A percentile compares a stretch with the other conserved stretches of the same genome.
phyloP scores from a whole-genome alignment of 805 yeast species.

The Lipomyces japonicus region DNA sequence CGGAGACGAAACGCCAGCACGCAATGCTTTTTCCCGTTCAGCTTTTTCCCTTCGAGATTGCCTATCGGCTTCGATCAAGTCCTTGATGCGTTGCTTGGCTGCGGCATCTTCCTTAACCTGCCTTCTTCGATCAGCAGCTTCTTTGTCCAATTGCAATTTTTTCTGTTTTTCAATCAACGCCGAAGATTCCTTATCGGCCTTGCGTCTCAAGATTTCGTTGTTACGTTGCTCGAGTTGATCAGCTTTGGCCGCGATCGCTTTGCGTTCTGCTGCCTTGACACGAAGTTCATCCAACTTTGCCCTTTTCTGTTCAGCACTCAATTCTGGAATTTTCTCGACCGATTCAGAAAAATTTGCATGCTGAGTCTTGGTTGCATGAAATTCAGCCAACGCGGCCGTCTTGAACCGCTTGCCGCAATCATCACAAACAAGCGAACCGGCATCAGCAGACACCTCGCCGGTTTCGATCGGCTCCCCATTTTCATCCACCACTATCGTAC shows the following conservation, averaged over 20 bases:
- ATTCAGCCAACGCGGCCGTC: slow-evolving; percentile 24
- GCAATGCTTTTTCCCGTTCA: slow-evolving; percentile 16
- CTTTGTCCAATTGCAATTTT: slow-evolving; percentile 35
- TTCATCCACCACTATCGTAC: slow-evolving; percentile 3
- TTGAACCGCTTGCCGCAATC: slow-evolving; percentile 27
- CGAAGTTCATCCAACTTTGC: slow-evolving; percentile 35
- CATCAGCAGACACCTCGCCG: slow-evolving; percentile 24
- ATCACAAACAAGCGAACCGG: slow-evolving; percentile 28
- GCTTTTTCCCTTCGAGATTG: slow-evolving; percentile 32
- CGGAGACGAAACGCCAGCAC: slow-evolving; percentile 12
- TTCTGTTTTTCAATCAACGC: slow-evolving; percentile 35
- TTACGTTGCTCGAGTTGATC: slow-evolving; percentile 33
- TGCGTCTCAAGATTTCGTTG: slow-evolving; percentile 34
- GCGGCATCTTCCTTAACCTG: slow-evolving; percentile 34
- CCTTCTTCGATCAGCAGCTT: slow-evolving; percentile 34
- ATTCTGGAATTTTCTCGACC: slow-evolving; percentile 24
- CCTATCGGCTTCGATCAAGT: slow-evolving; percentile 39
- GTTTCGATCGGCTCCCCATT: slow-evolving; percentile 22
- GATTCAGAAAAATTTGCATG: slow-evolving; percentile 27
- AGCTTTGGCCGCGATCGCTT: slow-evolving; percentile 35
- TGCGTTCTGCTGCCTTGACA: slow-evolving; percentile 34
- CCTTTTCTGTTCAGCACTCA: slow-evolving; percentile 34
- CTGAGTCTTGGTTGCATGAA: slow-evolving; percentile 24
- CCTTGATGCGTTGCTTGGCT: slow-evolving; percentile 36
- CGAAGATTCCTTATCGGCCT: slow-evolving; percentile 34